Conservation (phyloP, 1,139 yeast species). For the Tardiomyces digboiensis region DNA sequence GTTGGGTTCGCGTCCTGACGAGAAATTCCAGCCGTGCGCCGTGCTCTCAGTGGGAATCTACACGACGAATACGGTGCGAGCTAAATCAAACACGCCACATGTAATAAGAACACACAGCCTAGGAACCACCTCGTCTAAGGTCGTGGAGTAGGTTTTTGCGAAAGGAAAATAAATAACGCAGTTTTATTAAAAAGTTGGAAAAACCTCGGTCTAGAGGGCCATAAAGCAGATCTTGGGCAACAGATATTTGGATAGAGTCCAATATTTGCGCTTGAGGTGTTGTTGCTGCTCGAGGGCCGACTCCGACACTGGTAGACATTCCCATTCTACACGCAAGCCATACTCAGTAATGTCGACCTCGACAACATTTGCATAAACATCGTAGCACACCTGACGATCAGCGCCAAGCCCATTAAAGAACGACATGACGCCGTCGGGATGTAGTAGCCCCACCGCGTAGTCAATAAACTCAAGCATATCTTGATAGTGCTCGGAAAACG, state of each 20-base stretch:
- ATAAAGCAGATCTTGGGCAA: slow-evolving; percentile 18
- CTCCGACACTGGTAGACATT: slow-evolving; percentile 21
- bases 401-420: slow-evolving; percentile 97
- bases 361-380: slow-evolving; percentile 77
- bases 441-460: slow-evolving; percentile 67
- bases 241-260: slow-evolving; percentile 15
- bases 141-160: too few relatives aligned
- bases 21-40: too few relatives aligned
- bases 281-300: slow-evolving; percentile 43
- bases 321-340: slow-evolving; percentile 56
- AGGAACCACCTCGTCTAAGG: too few relatives aligned
- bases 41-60: too few relatives aligned
- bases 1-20: too few relatives aligned
- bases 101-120: too few relatives aligned
- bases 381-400: slow-evolving; percentile 80
- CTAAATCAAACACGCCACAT: too few relatives aligned
- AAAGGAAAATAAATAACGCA: too few relatives aligned
- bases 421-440: slow-evolving; percentile 63
- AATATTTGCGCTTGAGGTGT: slow-evolving; percentile 57
- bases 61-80: too few relatives aligned
- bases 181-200: too few relatives aligned
- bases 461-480: slow-evolving; percentile 88
- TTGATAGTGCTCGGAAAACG: slow-evolving; percentile 79
- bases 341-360: slow-evolving; percentile 71
- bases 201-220: slow-evolving; percentile 1